Conservation (phyloP, 768 basidiomycete genomes). For the Hygrophoropsis aurantiaca region DNA sequence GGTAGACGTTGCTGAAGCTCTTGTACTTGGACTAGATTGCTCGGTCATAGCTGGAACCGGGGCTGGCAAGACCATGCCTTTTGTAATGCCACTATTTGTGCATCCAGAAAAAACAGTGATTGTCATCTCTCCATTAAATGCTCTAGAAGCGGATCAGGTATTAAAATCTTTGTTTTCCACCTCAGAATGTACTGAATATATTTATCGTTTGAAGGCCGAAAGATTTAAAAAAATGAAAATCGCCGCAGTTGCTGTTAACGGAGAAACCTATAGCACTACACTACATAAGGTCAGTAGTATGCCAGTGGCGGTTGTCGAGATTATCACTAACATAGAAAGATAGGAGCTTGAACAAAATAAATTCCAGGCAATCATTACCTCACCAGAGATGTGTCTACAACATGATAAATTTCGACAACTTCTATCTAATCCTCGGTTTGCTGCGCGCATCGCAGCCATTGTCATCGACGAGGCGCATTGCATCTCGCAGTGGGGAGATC, state of each 20-base stretch:
- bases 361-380: conserved; percentile 30
- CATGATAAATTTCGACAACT: conserved; percentile 27
- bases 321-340: neutral
- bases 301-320: too few relatives aligned
- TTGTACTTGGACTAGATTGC: conserved; percentile 10
- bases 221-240: conserved; percentile 30
- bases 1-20: conserved; percentile 11
- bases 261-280: conserved; percentile 29
- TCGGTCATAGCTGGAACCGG: conserved; percentile 12
- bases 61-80: conserved; percentile 22
- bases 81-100: conserved; percentile 16
- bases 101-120: conserved; percentile 7
- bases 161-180: neutral
- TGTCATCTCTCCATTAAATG: conserved; percentile 19
- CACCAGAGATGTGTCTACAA: conserved; percentile 40
- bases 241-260: conserved; percentile 34
- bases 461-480: conserved; percentile 17
- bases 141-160: conserved; percentile 21
- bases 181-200: too few relatives aligned
- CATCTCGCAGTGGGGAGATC: conserved; percentile 8
- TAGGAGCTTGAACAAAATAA: conserved; percentile 1
- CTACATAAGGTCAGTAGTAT: conserved; percentile 28
- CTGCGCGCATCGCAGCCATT: conserved; percentile 1
- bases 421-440: conserved; percentile 13
- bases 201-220: too few relatives aligned